A percentile compares a stretch with the other conserved stretches of the same genome.
These are phyloP conservation scores for Vigna radiata DNA, from an alignment of 306 rosid species.

Conservation along the genomic window DNA sequence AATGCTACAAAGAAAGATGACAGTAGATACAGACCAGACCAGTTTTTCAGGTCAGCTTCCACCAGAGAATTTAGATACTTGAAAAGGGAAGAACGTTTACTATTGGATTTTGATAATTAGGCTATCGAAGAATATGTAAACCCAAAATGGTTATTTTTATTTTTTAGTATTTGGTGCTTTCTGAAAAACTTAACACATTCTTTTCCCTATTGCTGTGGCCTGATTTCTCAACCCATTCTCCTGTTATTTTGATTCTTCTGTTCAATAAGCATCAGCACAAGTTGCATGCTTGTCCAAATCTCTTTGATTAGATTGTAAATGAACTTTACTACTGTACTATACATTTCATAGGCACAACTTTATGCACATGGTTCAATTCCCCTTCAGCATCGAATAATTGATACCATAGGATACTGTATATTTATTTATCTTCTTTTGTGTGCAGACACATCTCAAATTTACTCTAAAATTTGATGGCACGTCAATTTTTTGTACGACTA, in stretches of 20 bases:
- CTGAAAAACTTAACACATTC: slow-evolving; percentile 34
- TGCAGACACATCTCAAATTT: background rate
- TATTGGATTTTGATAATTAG: slow-evolving; percentile 50
- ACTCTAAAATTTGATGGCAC: background rate
- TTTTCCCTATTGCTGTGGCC: slow-evolving; percentile 27
- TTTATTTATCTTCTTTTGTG: background rate
- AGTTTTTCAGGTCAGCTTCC: slow-evolving; percentile 66
- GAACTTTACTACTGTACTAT: background rate
- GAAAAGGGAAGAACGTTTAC: slow-evolving; percentile 45
- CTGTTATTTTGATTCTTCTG: background rate
- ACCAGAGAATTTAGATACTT: slow-evolving; percentile 69
- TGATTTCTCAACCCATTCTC: background rate
- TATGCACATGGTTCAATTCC: background rate
- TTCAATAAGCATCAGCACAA: slow-evolving; percentile 35
- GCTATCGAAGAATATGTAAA: slow-evolving; percentile 29
- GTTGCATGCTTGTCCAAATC: slow-evolving; percentile 31
- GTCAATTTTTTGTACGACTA: background rate
- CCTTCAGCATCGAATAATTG: background rate
- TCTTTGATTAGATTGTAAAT: slow-evolving; percentile 26
- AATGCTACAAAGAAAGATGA: slow-evolving; percentile 45
- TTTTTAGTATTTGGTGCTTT: slow-evolving; percentile 35
- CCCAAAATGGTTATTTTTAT: slow-evolving; percentile 18
- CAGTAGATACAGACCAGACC: slow-evolving; percentile 48
- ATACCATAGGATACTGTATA: background rate
- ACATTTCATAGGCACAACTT: slow-evolving; percentile 6